Percentiles rank a stretch among this genome's conserved stretches.
Evolutionary conservation across 2,329 filamentous ascomycete genomes (phyloP).

Genomic region (Penicillium sp.): DNA sequence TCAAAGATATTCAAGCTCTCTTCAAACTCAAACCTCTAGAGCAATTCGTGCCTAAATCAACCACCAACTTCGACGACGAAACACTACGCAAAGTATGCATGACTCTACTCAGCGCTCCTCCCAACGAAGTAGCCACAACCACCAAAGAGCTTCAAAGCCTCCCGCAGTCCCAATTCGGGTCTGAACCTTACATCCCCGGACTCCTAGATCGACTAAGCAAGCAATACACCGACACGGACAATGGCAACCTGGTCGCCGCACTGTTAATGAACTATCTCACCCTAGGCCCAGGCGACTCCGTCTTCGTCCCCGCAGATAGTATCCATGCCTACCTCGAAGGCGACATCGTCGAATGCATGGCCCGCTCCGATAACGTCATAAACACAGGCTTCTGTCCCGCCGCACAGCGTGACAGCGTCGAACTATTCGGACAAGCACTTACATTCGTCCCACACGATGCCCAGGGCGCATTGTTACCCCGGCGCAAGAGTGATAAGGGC

Average conservation of each 20-base stretch:
- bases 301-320: slow-evolving; percentile 75
- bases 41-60: slow-evolving; percentile 58
- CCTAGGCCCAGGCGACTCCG: slow-evolving; percentile 68
- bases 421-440: slow-evolving; percentile 67
- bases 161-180: slow-evolving; percentile 56
- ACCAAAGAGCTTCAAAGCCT: slow-evolving; percentile 59
- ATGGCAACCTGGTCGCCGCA: slow-evolving; percentile 71
- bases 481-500: slow-evolving; percentile 58
- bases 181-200: slow-evolving; percentile 65
- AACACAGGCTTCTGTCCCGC: slow-evolving; percentile 76
- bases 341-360: slow-evolving; percentile 81
- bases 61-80: slow-evolving; percentile 60
- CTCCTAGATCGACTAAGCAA: slow-evolving; percentile 68
- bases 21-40: slow-evolving; percentile 62
- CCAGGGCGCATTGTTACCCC: slow-evolving; percentile 62
- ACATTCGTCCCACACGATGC: slow-evolving; percentile 68
- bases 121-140: slow-evolving; percentile 59
- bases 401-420: slow-evolving; percentile 67
- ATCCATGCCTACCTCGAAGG: slow-evolving; percentile 76
- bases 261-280: slow-evolving; percentile 76
- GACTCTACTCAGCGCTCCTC: slow-evolving; percentile 59
- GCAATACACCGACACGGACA: slow-evolving; percentile 69
- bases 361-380: slow-evolving; percentile 74
- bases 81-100: slow-evolving; percentile 63
- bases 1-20: slow-evolving; percentile 64